Evolutionary conservation across 768 basidiomycete species (phyloP).

Genomic region (Phallus indusiatus): DNA sequence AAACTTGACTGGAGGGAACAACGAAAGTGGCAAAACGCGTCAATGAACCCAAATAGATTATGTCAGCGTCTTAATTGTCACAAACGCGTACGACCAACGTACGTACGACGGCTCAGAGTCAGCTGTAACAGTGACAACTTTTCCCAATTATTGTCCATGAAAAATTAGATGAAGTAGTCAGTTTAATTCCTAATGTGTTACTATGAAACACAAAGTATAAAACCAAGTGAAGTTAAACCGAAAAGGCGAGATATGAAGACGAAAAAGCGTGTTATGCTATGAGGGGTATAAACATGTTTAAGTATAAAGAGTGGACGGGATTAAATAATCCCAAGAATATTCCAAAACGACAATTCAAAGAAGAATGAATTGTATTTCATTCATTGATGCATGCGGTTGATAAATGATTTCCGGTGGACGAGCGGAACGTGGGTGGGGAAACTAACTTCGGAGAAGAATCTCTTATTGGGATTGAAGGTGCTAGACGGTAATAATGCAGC

Average conservation of each 20-base stretch:
- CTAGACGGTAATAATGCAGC: slow-evolving; percentile 12
- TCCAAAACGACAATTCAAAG: background rate
- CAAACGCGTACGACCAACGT: too few species aligned
- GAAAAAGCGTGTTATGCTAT: background rate
- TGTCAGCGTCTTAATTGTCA: background rate
- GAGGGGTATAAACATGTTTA: background rate
- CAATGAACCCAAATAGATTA: background rate
- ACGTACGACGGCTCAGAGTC: too few species aligned
- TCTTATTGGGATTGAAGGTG: slow-evolving; percentile 1
- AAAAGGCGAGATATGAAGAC: background rate
- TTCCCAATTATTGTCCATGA: too few species aligned
- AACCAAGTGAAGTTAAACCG: background rate
- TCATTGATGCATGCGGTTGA: background rate
- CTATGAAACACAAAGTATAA: background rate
- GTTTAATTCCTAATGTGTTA: too few species aligned
- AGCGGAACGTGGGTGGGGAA: background rate
- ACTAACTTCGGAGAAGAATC: background rate
- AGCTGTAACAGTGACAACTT: too few species aligned
- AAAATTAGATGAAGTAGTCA: too few species aligned
- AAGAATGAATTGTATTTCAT: background rate
- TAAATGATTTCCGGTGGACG: background rate
- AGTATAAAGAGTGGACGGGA: background rate
- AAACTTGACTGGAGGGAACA: background rate
- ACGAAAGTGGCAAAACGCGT: background rate
- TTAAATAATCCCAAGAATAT: background rate